phyloP scores from a whole-genome alignment of 305 asterid species.

The Striga hermonthica region DNA sequence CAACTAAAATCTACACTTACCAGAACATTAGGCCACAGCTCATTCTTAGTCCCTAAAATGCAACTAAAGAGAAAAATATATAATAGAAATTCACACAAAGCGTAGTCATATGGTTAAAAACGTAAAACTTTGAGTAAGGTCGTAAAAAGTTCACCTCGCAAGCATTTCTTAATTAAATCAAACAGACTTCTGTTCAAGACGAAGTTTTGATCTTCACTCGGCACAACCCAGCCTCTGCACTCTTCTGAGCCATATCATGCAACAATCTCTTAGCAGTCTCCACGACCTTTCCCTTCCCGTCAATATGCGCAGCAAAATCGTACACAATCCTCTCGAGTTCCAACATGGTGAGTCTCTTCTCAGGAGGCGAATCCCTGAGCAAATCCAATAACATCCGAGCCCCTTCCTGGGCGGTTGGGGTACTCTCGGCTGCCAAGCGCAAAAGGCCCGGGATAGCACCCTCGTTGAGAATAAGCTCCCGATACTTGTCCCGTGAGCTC shows the following conservation, averaged over 20 bases:
- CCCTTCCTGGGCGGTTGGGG: slow-evolving; percentile 57
- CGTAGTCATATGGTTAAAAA: too few relatives aligned
- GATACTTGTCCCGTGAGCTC: slow-evolving; percentile 65
- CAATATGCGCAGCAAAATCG: slow-evolving; percentile 65
- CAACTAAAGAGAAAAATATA: too few relatives aligned
- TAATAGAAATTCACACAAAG: too few relatives aligned
- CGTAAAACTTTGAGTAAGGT: too few relatives aligned
- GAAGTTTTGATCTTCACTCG: too few relatives aligned
- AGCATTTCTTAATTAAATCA: too few relatives aligned
- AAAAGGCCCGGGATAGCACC: slow-evolving; percentile 91
- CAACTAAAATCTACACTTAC: too few relatives aligned
- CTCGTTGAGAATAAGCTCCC: slow-evolving; percentile 76
- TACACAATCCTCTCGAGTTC: slow-evolving; percentile 70
- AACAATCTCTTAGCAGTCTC: slow-evolving; percentile 79
- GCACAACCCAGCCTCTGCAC: slow-evolving; percentile 38
- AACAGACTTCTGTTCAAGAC: too few relatives aligned
- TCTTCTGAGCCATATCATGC: slow-evolving; percentile 73
- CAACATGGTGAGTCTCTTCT: slow-evolving; percentile 48
- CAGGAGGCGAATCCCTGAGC: slow-evolving; percentile 60
- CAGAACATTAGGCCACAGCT: too few relatives aligned
- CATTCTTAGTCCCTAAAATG: too few relatives aligned
- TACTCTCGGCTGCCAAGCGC: slow-evolving; percentile 80
- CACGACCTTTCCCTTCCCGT: slow-evolving; percentile 66
- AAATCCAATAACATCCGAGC: slow-evolving; percentile 75
- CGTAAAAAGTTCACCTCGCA: too few relatives aligned